Evolutionary conservation across 768 basidiomycete species (phyloP), one percentile per base, ranked within the genome.

Genomic region (Mycena venus): DNA sequence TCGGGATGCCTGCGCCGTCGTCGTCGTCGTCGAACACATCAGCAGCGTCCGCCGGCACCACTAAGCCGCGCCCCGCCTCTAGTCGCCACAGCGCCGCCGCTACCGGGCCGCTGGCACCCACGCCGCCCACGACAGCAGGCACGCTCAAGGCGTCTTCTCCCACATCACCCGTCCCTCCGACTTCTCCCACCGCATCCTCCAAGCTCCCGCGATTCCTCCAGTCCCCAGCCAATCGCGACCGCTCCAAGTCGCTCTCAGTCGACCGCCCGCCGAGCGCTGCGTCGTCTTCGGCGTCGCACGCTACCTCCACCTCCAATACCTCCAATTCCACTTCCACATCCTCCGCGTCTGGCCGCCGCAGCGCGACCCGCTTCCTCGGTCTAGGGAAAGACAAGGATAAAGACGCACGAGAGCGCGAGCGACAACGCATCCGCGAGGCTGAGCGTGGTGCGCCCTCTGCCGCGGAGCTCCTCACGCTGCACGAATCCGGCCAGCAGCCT

Each of bases 131-230:
- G 23, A 53, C 51, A 3, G 25, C 51, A 11, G n/a, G n/a, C 51
- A 9, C 51, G 6, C n/a, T 53, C n/a, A n/a, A 53, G 51, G n/a
- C 60, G 15, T n/a, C 61, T 17, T 42, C 61, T 27, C 23, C 40
- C 25, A 29, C 40, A 14, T 32, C 27, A 9, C 59, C 59, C 34
- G 23, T 38, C 11, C 59, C 59, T 38, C 51, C 67, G 17, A 68
- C 58, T 25, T 58, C 56, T 9, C 56, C 68, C 5, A 74, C 75
- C 36, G 83, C 83, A 75, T 72, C 80, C 59, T 85, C 86, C 23
- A 89, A 89, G 80, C 79, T 90, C 38, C 80, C 88, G 78, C 89
- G 87, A 79, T 89, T 90, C 78, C 83, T 90, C 31, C 87, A 89
- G 73, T 90, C 89, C 70, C 69, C 69, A 1, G 84, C 86, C 78